phyloP scores from a whole-genome alignment of 371 early-diverging fungal species.

The Apophysomyces ossiformis region DNA sequence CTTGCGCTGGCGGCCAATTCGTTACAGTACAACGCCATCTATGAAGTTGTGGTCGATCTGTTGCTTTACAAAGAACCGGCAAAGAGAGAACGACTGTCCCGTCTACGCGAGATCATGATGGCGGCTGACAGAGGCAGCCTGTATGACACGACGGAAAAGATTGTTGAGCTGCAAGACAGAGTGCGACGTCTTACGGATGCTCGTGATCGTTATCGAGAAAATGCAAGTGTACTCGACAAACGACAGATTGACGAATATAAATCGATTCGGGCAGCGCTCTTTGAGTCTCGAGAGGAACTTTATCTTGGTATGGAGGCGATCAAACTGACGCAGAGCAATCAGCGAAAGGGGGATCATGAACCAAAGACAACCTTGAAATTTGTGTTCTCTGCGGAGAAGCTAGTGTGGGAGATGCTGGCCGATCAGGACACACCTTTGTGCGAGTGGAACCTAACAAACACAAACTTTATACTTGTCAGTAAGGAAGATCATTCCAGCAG shows the following conservation, averaged over 20 bases:
- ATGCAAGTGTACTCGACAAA: conserved; percentile 27
- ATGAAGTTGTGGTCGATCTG: conserved; percentile 77
- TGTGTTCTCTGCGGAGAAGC: conserved; percentile 42
- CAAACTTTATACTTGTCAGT: conserved; percentile 53
- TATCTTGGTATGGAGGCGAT: conserved; percentile 74
- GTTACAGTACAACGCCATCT: conserved; percentile 71
- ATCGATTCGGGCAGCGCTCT: conserved; percentile 29
- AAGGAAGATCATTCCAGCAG: conserved; percentile 67
- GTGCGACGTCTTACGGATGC: conserved; percentile 47
- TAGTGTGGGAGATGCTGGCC: conserved; percentile 64
- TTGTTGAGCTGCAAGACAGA: conserved; percentile 69
- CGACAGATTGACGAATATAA: conserved; percentile 37
- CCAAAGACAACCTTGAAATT: conserved; percentile 47
- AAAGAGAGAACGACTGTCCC: conserved; percentile 69
- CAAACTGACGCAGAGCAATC: conserved; percentile 43
- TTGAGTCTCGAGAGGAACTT: conserved; percentile 63
- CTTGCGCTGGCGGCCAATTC: conserved; percentile 74
- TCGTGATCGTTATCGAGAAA: conserved; percentile 43
- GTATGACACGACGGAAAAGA: conserved; percentile 59
- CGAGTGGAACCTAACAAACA: conserved; percentile 57
- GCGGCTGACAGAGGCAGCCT: conserved; percentile 67
- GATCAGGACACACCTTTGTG: conserved; percentile 58
- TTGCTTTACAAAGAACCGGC: conserved; percentile 84
- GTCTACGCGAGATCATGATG: conserved; percentile 76
- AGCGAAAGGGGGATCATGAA: conserved; percentile 40